Percentiles rank a stretch among this genome's conserved stretches.
Evolutionary conservation across 441 rosid genomes (phyloP).

Genomic region (Brassica hybrid): DNA sequence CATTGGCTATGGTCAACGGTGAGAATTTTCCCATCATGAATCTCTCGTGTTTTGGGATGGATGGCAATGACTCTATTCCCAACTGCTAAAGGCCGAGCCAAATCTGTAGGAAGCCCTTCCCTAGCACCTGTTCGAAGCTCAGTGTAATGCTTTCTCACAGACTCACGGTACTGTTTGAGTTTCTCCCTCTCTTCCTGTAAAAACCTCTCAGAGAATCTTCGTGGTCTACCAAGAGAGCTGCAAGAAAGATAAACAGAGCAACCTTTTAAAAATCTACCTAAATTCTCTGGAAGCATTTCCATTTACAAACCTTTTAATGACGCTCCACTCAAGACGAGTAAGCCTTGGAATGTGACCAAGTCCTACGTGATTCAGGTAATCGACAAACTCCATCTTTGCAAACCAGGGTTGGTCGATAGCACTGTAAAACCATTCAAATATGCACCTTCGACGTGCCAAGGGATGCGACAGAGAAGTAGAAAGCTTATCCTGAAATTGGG

Average conservation of each 20-base stretch:
- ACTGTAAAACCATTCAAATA: conserved; percentile 76
- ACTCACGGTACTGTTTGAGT: conserved; percentile 83
- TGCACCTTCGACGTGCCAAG: conserved; percentile 81
- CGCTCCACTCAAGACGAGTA: too few relatives aligned
- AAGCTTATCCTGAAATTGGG: conserved; percentile 66
- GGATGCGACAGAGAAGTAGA: conserved; percentile 65
- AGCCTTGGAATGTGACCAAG: too few relatives aligned
- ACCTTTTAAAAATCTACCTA: too few relatives aligned
- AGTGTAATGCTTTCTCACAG: conserved; percentile 75
- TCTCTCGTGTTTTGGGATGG: conserved; percentile 92
- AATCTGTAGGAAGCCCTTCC: conserved; percentile 95
- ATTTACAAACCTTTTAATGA: too few relatives aligned
- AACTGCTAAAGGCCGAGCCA: conserved; percentile 89
- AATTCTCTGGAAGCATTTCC: too few relatives aligned
- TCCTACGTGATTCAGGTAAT: too few relatives aligned
- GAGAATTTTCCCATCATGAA: conserved; percentile 90
- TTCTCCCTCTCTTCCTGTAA: conserved; percentile 81
- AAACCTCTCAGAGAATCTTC: conserved; percentile 93
- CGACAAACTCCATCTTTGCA: too few relatives aligned
- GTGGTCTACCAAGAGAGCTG: conserved; percentile 99
- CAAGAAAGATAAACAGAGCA: background rate
- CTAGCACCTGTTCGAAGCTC: conserved; percentile 50
- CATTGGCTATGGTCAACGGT: conserved; percentile 82
- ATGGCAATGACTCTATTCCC: conserved; percentile 89
- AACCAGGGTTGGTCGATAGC: too few relatives aligned